These are phyloP conservation scores for Tuber calosporum DNA, from an alignment of 495 filamentous ascomycete genomes.

Conservation along the genomic window DNA sequence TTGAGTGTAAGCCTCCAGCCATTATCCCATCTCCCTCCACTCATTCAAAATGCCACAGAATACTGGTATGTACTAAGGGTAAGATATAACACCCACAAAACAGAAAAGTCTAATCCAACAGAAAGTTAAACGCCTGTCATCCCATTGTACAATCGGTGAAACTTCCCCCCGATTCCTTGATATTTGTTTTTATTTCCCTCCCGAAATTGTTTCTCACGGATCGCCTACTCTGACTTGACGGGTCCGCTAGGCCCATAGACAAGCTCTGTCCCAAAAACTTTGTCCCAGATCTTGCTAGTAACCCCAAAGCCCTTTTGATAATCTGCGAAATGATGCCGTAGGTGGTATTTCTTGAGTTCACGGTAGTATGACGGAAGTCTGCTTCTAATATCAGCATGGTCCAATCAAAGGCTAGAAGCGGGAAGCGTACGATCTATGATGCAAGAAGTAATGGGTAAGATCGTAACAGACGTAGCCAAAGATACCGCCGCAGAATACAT, in stretches of 20 bases:
- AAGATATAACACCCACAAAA: background rate
- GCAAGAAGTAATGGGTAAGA: slow-evolving; percentile 97
- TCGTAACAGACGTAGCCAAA: slow-evolving; percentile 97
- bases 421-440: slow-evolving; percentile 73
- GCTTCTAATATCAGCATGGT: background rate
- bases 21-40: background rate
- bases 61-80: background rate
- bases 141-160: background rate
- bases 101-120: background rate
- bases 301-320: slow-evolving; percentile 98
- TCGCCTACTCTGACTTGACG: slow-evolving; percentile 53
- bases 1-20: background rate
- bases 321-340: slow-evolving; percentile 93
- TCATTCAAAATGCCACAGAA: background rate
- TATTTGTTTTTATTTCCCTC: background rate
- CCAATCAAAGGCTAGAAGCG: background rate
- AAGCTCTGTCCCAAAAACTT: slow-evolving; percentile 81
- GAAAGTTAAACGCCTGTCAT: background rate
- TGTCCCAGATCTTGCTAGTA: slow-evolving; percentile 96
- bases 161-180: background rate
- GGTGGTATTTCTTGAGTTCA: slow-evolving; percentile 89
- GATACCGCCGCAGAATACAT: slow-evolving; percentile 79
- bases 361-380: slow-evolving; percentile 80
- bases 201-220: background rate
- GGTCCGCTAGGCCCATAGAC: slow-evolving; percentile 43